Conservation (phyloP, 768 basidiomycete species). For the Amanita subjunquillea region DNA sequence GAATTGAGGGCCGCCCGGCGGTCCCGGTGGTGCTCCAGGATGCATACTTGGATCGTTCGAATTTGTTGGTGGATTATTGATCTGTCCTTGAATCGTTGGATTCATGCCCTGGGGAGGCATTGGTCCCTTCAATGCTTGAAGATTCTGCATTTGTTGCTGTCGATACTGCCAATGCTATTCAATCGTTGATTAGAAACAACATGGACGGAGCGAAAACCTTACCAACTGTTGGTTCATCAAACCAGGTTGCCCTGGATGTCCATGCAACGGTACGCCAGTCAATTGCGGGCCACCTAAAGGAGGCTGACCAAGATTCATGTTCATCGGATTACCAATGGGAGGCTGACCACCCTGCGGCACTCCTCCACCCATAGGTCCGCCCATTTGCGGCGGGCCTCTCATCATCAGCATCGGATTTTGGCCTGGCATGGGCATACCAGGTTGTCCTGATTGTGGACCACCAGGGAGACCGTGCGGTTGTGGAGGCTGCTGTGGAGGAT, state of each 20-base stretch:
- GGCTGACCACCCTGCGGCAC: constrained; percentile 2
- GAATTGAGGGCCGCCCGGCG: constrained; percentile 1
- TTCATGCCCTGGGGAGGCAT: constrained; percentile 5
- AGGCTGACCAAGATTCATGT: constrained; percentile 3
- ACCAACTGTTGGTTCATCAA: constrained; percentile 2
- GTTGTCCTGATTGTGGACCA: constrained; percentile 1
- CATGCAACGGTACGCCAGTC: neutral
- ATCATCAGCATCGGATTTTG: constrained; percentile 4
- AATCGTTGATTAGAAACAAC: constrained; percentile 2
- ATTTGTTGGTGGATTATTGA: neutral
- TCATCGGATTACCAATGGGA: constrained; percentile 1
- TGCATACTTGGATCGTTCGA: neutral
- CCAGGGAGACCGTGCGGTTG: constrained; percentile 4
- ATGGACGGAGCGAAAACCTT: neutral
- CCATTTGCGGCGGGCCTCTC: neutral
- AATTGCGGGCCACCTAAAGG: constrained; percentile 1
- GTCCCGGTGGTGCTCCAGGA: neutral
- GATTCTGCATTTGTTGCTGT: constrained; percentile 2
- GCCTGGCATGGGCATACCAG: constrained; percentile 3
- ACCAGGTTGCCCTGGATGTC: constrained; percentile 5
- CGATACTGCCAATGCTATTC: constrained; percentile 1
- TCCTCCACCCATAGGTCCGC: neutral
- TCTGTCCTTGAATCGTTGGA: constrained; percentile 1
- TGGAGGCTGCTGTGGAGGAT: neutral
- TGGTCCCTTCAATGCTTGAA: neutral